Conservation (phyloP, 257 asterid genomes). For the Przewalskia tangutica region DNA sequence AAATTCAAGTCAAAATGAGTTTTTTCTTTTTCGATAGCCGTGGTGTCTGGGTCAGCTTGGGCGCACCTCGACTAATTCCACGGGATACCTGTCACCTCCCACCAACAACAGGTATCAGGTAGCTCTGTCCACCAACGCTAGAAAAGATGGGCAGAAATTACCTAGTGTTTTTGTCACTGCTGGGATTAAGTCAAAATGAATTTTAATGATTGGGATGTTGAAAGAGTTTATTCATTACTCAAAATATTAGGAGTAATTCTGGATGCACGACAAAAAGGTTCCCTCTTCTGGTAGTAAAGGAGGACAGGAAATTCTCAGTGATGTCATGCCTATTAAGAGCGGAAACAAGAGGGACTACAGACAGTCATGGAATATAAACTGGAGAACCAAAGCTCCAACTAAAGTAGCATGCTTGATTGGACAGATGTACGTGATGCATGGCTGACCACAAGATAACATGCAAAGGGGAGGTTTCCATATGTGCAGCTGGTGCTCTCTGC, state of each 20-base stretch:
- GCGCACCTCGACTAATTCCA: too few relatives aligned
- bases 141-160: too few relatives aligned
- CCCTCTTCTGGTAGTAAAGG: not conserved
- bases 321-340: not conserved
- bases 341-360: not conserved
- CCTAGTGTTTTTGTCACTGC: too few relatives aligned
- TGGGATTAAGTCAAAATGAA: not conserved
- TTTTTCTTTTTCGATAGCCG: too few relatives aligned
- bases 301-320: not conserved
- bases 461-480: not conserved
- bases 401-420: not conserved
- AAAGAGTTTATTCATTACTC: not conserved
- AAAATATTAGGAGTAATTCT: not conserved
- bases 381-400: not conserved
- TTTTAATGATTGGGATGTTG: not conserved
- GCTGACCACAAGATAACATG: not conserved
- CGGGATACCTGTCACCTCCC: too few relatives aligned
- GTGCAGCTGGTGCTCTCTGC: not conserved
- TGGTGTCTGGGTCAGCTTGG: too few relatives aligned
- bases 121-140: too few relatives aligned
- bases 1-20: not conserved
- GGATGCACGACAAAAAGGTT: not conserved
- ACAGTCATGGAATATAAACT: not conserved
- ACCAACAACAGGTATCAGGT: too few relatives aligned
- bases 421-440: not conserved